Conservation (phyloP, 306 rosid species). For the Luffa acutangula region DNA sequence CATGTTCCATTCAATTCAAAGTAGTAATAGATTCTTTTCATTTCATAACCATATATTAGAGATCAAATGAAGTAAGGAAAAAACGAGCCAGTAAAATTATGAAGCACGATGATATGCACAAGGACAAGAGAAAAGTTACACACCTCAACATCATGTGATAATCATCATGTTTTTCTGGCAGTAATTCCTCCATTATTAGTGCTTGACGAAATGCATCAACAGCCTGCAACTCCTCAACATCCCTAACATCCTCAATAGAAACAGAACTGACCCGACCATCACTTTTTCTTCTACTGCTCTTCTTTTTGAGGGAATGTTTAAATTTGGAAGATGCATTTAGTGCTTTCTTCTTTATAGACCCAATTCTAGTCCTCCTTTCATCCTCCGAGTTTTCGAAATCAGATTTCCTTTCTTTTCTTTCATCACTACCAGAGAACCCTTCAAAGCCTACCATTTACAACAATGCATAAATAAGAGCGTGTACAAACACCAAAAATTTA, state of each 20-base stretch:
- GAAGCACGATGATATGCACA: not conserved
- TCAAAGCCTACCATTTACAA: slow-evolving; percentile 56
- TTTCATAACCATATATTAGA: not conserved
- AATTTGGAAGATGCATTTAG: slow-evolving; percentile 85
- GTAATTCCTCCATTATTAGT: slow-evolving; percentile 63
- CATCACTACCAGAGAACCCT: slow-evolving; percentile 92
- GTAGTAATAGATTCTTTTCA: not conserved
- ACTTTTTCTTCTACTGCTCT: slow-evolving; percentile 67
- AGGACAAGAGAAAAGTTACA: not conserved
- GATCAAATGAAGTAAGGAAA: not conserved
- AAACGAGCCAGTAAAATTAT: not conserved
- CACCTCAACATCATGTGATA: slow-evolving; percentile 92
- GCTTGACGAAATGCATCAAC: slow-evolving; percentile 77
- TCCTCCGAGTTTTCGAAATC: slow-evolving; percentile 94
- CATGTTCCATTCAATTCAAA: not conserved
- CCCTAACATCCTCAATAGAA: slow-evolving; percentile 90
- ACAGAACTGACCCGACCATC: slow-evolving; percentile 92
- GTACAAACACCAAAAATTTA: not conserved
- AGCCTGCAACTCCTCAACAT: slow-evolving; percentile 71
- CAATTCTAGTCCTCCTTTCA: slow-evolving; percentile 81
- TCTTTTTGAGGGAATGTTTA: slow-evolving; percentile 82
- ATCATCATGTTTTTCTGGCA: slow-evolving; percentile 72
- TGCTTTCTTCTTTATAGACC: slow-evolving; percentile 89
- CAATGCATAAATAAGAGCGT: not conserved
- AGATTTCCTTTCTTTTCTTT: slow-evolving; percentile 76